Evolutionary conservation across 192 early-diverging fungal genomes (phyloP).

Genomic region (Oehlia diaphana): DNA sequence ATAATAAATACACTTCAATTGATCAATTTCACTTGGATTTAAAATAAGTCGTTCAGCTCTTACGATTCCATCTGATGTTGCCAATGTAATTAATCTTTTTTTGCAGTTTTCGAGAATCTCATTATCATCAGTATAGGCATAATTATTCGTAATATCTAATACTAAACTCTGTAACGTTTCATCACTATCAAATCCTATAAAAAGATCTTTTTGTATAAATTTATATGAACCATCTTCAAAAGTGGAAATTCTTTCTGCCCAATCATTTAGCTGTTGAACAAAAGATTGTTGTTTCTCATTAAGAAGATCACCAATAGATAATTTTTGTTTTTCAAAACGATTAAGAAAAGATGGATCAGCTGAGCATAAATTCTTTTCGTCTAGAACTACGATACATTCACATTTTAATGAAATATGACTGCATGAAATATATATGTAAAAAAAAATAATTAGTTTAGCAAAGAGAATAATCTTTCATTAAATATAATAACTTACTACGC

Average conservation of each 20-base stretch:
- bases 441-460: too few relatives aligned
- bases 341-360: slow-evolving; percentile 25
- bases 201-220: slow-evolving; percentile 6
- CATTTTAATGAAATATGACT: slow-evolving; percentile 6
- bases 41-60: slow-evolving; percentile 5
- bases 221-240: not conserved
- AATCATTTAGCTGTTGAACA: not conserved
- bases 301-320: slow-evolving; percentile 14
- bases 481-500: not conserved
- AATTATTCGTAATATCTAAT: not conserved
- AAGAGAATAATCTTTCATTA: too few relatives aligned
- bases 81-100: slow-evolving; percentile 1
- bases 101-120: slow-evolving; percentile 21
- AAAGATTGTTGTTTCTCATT: not conserved
- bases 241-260: slow-evolving; percentile 11
- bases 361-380: not conserved
- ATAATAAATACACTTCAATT: slow-evolving; percentile 16
- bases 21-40: not conserved
- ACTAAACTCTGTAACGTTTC: slow-evolving; percentile 29
- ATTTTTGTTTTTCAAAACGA: slow-evolving; percentile 17
- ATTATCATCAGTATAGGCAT: not conserved
- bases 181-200: slow-evolving; percentile 25
- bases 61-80: slow-evolving; percentile 22
- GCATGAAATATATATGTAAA: too few relatives aligned
- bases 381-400: slow-evolving; percentile 19